phyloP scores from a whole-genome alignment of 495 filamentous ascomycete genomes.

The Gamarada debralockiae region DNA sequence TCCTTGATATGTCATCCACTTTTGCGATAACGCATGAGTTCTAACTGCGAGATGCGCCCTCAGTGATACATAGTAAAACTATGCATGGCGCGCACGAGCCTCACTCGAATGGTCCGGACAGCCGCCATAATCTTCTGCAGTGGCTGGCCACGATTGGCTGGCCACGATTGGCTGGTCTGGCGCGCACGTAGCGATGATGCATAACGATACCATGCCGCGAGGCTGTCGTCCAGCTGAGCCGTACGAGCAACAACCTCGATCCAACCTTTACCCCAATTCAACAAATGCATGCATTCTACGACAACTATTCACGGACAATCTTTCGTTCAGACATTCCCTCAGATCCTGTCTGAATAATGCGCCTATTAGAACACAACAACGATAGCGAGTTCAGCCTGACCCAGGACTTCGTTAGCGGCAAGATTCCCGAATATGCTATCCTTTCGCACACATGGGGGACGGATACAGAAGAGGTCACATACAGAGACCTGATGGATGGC shows the following conservation, averaged over 20 bases:
- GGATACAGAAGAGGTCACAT: background rate
- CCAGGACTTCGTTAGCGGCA: slow-evolving; percentile 6
- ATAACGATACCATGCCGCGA: slow-evolving; percentile 2
- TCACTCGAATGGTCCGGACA: too few relatives aligned
- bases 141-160: too few relatives aligned
- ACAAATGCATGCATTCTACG: too few relatives aligned
- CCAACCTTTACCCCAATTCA: slow-evolving; percentile 1
- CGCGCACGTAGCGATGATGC: slow-evolving; percentile 6
- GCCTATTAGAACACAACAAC: too few relatives aligned
- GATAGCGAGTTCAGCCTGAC: background rate
- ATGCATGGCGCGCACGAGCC: background rate
- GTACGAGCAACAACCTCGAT: slow-evolving; percentile 6
- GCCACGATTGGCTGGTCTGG: slow-evolving; percentile 9
- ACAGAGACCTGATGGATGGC: background rate
- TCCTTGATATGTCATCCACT: too few relatives aligned
- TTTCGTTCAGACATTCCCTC: too few relatives aligned
- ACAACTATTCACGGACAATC: too few relatives aligned
- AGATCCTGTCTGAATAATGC: too few relatives aligned
- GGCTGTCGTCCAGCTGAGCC: background rate
- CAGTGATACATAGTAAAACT: background rate
- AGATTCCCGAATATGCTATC: slow-evolving; percentile 25
- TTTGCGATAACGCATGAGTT: background rate
- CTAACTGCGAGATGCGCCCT: background rate
- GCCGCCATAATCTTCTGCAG: too few relatives aligned
- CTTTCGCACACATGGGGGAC: slow-evolving; percentile 15